phyloP scores from a whole-genome alignment of 345 rosid species.

The Dovyalis caffra region DNA sequence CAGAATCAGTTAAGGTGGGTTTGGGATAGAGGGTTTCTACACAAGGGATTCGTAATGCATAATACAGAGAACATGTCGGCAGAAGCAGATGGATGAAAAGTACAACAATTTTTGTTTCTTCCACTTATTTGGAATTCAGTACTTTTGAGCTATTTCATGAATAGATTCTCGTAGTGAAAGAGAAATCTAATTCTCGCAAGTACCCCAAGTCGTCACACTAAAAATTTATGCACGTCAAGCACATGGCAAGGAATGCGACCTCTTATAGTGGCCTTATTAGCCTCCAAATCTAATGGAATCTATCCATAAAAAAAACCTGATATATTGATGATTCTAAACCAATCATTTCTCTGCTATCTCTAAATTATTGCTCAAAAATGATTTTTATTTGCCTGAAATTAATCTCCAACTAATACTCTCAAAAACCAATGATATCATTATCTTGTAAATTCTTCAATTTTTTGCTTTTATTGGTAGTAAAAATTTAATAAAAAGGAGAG shows the following conservation, averaged over 20 bases:
- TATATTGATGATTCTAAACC: neutral
- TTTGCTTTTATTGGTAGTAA: neutral
- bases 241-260: slow-evolving; percentile 17
- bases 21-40: neutral
- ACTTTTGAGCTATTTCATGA: neutral
- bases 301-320: slow-evolving; percentile 7
- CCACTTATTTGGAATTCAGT: slow-evolving; percentile 14
- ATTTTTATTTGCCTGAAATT: neutral
- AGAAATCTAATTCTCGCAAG: neutral
- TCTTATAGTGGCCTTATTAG: neutral
- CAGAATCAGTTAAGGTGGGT: neutral
- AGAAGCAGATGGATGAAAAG: slow-evolving; percentile 2
- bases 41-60: neutral
- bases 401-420: neutral
- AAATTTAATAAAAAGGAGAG: neutral
- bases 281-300: slow-evolving; percentile 2
- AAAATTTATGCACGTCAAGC: slow-evolving; percentile 5
- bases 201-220: neutral
- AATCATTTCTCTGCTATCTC: neutral
- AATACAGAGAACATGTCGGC: neutral
- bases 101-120: slow-evolving; percentile 5
- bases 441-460: neutral
- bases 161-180: slow-evolving; percentile 12
- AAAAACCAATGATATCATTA: no score
- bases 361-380: neutral